Percentiles rank a stretch among this genome's conserved stretches.
Conservation (phyloP, 495 filamentous ascomycete species). For the Penicillium daleae region DNA sequence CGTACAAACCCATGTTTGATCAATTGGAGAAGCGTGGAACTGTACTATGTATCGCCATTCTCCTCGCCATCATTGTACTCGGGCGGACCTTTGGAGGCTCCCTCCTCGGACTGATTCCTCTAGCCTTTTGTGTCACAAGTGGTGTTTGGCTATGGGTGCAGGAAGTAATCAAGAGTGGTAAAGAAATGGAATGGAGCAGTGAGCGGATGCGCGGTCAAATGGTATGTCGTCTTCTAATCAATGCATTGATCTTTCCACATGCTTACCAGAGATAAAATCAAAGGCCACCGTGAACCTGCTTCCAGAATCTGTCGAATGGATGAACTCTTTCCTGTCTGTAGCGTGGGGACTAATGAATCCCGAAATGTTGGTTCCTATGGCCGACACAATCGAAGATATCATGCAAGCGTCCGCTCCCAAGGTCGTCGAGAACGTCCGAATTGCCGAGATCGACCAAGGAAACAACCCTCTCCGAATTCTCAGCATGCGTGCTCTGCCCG, state of each 20-base stretch:
- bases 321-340: constrained; percentile 82
- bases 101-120: constrained; percentile 73
- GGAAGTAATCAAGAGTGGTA: constrained; percentile 77
- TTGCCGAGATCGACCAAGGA: constrained; percentile 95
- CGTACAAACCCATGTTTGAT: constrained; percentile 83
- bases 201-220: constrained; percentile 84
- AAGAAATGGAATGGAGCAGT: constrained; percentile 84
- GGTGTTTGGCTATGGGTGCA: constrained; percentile 88
- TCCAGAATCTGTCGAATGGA: constrained; percentile 92
- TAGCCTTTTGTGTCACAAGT: constrained; percentile 67
- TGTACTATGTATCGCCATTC: constrained; percentile 67
- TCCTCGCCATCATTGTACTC: constrained; percentile 71
- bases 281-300: constrained; percentile 81
- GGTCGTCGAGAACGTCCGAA: constrained; percentile 89
- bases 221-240: constrained; percentile 44
- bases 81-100: constrained; percentile 80
- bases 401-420: constrained; percentile 94
- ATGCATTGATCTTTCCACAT: background rate
- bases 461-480: constrained; percentile 87
- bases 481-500: constrained; percentile 86
- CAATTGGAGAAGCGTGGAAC: constrained; percentile 72
- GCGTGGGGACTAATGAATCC: constrained; percentile 91
- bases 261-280: constrained; percentile 19
- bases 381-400: constrained; percentile 82
- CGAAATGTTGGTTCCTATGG: constrained; percentile 81